phyloP scores from a whole-genome alignment of 768 basidiomycete species.

The Gymnopilus junonius region DNA sequence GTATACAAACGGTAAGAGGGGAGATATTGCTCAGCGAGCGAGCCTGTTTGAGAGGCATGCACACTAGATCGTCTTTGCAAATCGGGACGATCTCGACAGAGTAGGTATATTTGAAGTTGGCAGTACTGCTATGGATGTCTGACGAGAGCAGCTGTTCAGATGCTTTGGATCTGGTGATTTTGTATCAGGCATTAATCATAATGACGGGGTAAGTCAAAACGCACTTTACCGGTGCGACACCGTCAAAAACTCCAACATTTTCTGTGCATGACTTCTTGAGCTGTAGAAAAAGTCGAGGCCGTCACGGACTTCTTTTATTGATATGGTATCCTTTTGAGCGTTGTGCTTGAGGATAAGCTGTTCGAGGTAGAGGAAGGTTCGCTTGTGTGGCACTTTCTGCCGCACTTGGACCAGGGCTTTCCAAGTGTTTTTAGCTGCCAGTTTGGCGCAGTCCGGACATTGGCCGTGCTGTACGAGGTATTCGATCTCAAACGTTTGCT shows the following conservation, averaged over 20 bases:
- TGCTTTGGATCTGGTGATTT: conserved; percentile 70
- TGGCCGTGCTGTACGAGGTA: conserved; percentile 95
- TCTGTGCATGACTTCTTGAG: conserved; percentile 86
- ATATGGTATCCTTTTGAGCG: conserved; percentile 95
- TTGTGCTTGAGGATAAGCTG: conserved; percentile 96
- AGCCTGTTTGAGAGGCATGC: conserved; percentile 83
- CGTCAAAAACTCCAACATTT: conserved; percentile 95
- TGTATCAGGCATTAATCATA: conserved; percentile 2
- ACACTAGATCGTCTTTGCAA: conserved; percentile 97
- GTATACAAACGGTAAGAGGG: conserved; percentile 85
- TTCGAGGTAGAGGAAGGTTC: conserved; percentile 96
- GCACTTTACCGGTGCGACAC: conserved; percentile 88
- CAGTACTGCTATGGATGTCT: conserved; percentile 90
- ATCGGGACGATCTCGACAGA: conserved; percentile 97
- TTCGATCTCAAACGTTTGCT: conserved; percentile 97
- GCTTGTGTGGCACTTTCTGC: conserved; percentile 97
- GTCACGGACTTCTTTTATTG: conserved; percentile 90
- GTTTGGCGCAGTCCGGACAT: conserved; percentile 90
- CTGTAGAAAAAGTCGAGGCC: conserved; percentile 98
- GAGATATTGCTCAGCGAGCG: conserved; percentile 85
- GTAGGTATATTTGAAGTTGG: conserved; percentile 97
- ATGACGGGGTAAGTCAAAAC: conserved; percentile 25
- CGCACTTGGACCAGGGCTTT: conserved; percentile 98
- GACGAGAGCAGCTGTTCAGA: conserved; percentile 94
- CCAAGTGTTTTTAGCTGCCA: conserved; percentile 99